Percentiles rank a stretch among this genome's conserved stretches.
These are phyloP conservation scores for Beauveria rudraprayagi DNA, from an alignment of 2,329 filamentous ascomycete genomes.

Conservation along the genomic window DNA sequence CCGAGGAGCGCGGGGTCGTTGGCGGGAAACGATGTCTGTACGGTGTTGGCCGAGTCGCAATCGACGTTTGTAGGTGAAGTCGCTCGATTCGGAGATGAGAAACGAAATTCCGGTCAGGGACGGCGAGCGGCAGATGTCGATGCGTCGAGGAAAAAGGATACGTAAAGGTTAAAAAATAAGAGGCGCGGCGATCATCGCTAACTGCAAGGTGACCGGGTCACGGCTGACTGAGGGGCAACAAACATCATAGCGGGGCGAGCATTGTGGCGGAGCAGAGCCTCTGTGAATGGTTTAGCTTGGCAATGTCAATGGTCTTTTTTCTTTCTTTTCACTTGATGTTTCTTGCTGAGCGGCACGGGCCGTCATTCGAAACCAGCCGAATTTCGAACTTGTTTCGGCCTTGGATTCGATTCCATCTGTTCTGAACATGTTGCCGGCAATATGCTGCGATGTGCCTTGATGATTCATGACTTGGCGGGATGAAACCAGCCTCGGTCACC, in stretches of 20 bases:
- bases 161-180: not conserved
- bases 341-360: no score
- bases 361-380: no score
- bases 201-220: not conserved
- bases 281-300: not conserved
- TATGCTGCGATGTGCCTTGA: no score
- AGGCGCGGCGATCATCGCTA: not conserved
- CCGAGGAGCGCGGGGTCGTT: not conserved
- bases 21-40: not conserved
- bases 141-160: not conserved
- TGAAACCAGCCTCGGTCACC: no score
- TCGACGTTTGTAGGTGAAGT: not conserved
- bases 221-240: constrained; percentile 10
- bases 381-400: no score
- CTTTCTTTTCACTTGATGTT: no score
- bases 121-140: not conserved
- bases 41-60: not conserved
- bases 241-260: constrained; percentile 4
- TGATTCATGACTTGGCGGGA: no score
- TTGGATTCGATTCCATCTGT: no score
- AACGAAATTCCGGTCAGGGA: not conserved
- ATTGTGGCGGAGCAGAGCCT: constrained; percentile 1
- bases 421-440: no score
- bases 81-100: not conserved
- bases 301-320: no score